Base-by-base conservation (phyloP, 768 basidiomycete genomes). In the Tephrocybe sp. region DNA sequence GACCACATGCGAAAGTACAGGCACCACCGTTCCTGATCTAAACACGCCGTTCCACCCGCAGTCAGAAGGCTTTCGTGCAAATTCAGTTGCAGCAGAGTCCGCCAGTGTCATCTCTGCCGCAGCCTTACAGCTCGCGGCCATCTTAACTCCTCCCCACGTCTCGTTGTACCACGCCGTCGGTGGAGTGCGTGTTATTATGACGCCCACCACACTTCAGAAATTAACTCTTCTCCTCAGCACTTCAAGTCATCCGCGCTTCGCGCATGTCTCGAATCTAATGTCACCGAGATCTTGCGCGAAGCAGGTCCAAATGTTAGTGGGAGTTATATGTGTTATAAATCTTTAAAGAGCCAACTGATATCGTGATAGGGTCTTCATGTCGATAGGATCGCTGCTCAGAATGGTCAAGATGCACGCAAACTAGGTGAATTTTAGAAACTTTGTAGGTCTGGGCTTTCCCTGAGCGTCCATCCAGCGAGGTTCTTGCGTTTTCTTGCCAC, bases 241-340 rank as follows among this genome's bases (percentile, higher is more conserved):
- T 53, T 50, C 13, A 50, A 47, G 41, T 54, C 63, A 2, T 49
- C 61, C 2, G 60, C 61, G 1, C 55, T 70, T 3, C 56, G 67
- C 3, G 61, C 61, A 1, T 62, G 56, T 15, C 45, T 68, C 19
- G 62, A 69, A 36, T 58, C 61, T 3, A 59, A 66, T 45, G 67
- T 67, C n/a, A 60, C 59, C 2, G 69, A 71, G 45, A 68, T 71
- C 16, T 52, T 73, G n/a, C 62, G 67, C 1, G 68, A 67, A 41
- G 68, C 64, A 8, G 71, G 71, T 6, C 58, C 59, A 3, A 21
- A 62, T 49, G 65, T 65, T 22, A 12, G 50, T 53, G n/a, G n/a
- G n/a, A n/a, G n/a, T n/a, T n/a, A n/a, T n/a, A n/a, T n/a, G n/a
- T n/a, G n/a, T n/a, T n/a, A n/a, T n/a, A n/a, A n/a, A n/a, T n/a